Base-by-base conservation (phyloP, 2,329 filamentous ascomycete species). In the Fusarium dlaminii region DNA sequence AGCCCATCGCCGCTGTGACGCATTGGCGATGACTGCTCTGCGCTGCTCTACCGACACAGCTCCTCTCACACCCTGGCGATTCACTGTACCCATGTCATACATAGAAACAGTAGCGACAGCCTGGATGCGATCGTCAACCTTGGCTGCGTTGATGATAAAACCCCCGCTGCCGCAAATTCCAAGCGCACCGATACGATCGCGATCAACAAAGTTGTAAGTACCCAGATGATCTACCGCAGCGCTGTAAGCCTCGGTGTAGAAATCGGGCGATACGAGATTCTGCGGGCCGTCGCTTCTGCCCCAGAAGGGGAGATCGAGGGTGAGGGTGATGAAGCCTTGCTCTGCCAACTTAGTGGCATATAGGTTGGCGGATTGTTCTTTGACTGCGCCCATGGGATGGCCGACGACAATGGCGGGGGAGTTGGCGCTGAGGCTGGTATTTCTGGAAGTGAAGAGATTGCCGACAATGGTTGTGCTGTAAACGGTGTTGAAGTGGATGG, bases 311-410 rank as follows among this genome's bases (percentile, higher is more conserved):
- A 64, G 62, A 4, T 64, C 62, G 10, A 64, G 24, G 2, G 62
- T 49, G 0, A 64, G 3, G 1, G 56, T 43, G 29, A 62, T 17
- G 17, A 64, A 64, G 6, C 62, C 62, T 11, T 64, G 30, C 30
- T 64, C 62, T 1, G 62, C 62, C 1, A 64, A 17, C 8, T 62
- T 64, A 3, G 36, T 62, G 8, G 56, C 62, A 18, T 64, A 62
- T 0, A 64, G 30, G 3, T 64, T 62, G 37, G 62, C 56, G 22
- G 6, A 13, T 8, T 64, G 62, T 17, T 64, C 62, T 2, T 64
- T 64, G 24, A 64, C 62, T 8, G 62, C 62, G 1, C 62, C 62
- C 56, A 62, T 64, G 1, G 62, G 62, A 30, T 64, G 56, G 5
- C 62, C 62, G 13, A 64, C 43, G 1, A 64, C 29, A 6, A 64